Percentiles rank a stretch among this genome's conserved stretches.
phyloP scores from a whole-genome alignment of 768 basidiomycete genomes.

The Porphyrellus cyaneotinctus region DNA sequence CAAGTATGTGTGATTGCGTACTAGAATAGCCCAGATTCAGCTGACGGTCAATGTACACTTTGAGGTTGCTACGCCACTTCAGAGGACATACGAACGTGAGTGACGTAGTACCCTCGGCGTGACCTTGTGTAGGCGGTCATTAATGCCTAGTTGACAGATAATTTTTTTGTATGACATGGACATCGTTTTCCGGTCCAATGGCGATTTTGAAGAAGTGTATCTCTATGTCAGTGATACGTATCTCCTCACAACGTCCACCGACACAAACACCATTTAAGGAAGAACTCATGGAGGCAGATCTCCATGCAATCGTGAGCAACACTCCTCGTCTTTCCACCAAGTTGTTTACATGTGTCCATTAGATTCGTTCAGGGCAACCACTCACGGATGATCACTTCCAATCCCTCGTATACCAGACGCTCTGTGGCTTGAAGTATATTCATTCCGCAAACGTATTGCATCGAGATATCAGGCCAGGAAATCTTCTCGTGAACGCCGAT shows the following conservation, averaged over 20 bases:
- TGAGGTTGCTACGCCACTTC: slow-evolving; percentile 91
- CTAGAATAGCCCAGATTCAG: neutral
- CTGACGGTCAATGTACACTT: slow-evolving; percentile 13
- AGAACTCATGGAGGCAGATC: slow-evolving; percentile 99
- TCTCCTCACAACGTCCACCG: neutral
- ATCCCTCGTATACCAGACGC: slow-evolving; percentile 96
- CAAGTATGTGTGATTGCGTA: slow-evolving; percentile 46
- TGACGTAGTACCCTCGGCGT: slow-evolving; percentile 20
- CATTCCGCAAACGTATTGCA: slow-evolving; percentile 96
- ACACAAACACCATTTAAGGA: slow-evolving; percentile 53
- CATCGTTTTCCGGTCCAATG: slow-evolving; percentile 87
- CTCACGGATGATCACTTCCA: slow-evolving; percentile 90
- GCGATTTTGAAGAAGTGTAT: slow-evolving; percentile 95
- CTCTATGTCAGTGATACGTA: slow-evolving; percentile 59
- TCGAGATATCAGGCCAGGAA: slow-evolving; percentile 93
- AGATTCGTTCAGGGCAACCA: slow-evolving; percentile 86
- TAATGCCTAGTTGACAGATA: slow-evolving; percentile 50
- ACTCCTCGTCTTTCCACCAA: neutral
- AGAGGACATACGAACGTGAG: slow-evolving; percentile 95
- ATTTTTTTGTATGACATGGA: slow-evolving; percentile 98
- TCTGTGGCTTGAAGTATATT: slow-evolving; percentile 97
- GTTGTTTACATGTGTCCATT: slow-evolving; percentile 4
- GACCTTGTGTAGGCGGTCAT: neutral
- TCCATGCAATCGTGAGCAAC: slow-evolving; percentile 89
- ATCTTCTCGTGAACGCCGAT: slow-evolving; percentile 95